A percentile compares a stretch with the other conserved stretches of the same genome.
phyloP scores from a whole-genome alignment of 2,329 filamentous ascomycete species.

The Fusarium gaditjirri region DNA sequence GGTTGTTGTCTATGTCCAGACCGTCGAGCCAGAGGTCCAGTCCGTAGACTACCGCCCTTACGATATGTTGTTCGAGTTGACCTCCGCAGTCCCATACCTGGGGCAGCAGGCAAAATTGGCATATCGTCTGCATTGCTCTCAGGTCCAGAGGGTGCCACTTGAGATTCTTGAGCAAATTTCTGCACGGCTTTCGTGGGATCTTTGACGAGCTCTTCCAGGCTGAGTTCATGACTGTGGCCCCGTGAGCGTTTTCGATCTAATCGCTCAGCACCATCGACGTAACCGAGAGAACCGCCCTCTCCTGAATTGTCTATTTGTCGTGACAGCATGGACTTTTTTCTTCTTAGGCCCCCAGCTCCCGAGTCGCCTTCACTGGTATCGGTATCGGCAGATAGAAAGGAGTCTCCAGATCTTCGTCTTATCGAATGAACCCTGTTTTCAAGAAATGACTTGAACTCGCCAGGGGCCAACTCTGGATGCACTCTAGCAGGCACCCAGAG shows the following conservation, averaged over 20 bases:
- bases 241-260: constrained; percentile 78
- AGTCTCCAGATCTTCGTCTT: constrained; percentile 82
- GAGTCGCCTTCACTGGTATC: constrained; percentile 63
- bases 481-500: constrained; percentile 97
- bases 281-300: constrained; percentile 68
- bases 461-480: constrained; percentile 93
- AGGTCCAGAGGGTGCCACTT: constrained; percentile 55
- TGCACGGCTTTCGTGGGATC: constrained; percentile 79
- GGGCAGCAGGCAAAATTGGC: constrained; percentile 84
- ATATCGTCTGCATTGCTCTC: constrained; percentile 72
- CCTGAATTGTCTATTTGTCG: constrained; percentile 84
- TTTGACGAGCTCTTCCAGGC: constrained; percentile 82
- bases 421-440: constrained; percentile 94
- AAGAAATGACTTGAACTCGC: constrained; percentile 95
- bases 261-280: constrained; percentile 85
- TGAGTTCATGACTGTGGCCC: constrained; percentile 69
- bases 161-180: constrained; percentile 70
- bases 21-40: constrained; percentile 81
- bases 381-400: constrained; percentile 67
- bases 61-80: constrained; percentile 94
- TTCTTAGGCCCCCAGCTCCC: constrained; percentile 72
- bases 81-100: constrained; percentile 82
- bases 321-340: constrained; percentile 97
- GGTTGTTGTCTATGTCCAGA: constrained; percentile 71
- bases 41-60: constrained; percentile 83